A percentile compares a stretch with the other conserved stretches of the same genome.
phyloP scores from a whole-genome alignment of 495 filamentous ascomycete genomes.

The Daldinia concentrica region DNA sequence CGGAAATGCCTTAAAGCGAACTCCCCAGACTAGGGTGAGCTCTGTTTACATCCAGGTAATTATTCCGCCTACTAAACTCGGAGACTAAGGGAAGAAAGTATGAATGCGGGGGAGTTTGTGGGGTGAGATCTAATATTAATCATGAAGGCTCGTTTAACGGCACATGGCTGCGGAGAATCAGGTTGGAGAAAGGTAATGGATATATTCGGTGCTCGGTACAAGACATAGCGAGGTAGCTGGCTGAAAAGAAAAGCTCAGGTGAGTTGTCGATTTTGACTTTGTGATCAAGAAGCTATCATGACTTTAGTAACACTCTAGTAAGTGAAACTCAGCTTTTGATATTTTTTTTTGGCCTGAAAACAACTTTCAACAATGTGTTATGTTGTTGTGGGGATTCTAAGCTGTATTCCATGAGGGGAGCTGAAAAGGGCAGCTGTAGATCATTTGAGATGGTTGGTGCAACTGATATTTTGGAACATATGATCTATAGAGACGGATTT shows the following conservation, averaged over 20 bases:
- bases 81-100: slow-evolving; percentile 9
- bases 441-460: slow-evolving; percentile 26
- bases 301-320: neutral
- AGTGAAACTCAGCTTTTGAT: slow-evolving; percentile 1
- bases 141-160: slow-evolving; percentile 28
- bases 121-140: slow-evolving; percentile 31
- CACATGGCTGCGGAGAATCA: slow-evolving; percentile 39
- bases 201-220: slow-evolving; percentile 38
- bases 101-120: slow-evolving; percentile 42
- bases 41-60: slow-evolving; percentile 31
- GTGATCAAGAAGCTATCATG: neutral
- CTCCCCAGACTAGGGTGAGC: slow-evolving; percentile 16
- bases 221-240: slow-evolving; percentile 25
- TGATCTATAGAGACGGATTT: slow-evolving; percentile 28
- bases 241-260: neutral
- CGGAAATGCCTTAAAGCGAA: slow-evolving; percentile 37
- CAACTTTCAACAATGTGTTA: neutral
- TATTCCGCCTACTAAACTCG: slow-evolving; percentile 37
- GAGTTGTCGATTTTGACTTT: neutral
- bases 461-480: slow-evolving; percentile 26
- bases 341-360: slow-evolving; percentile 5
- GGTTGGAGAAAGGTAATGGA: slow-evolving; percentile 29
- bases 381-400: neutral
- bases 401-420: slow-evolving; percentile 15
- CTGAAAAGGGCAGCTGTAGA: slow-evolving; percentile 30